Evolutionary conservation across 73 alveolate species (phyloP), one percentile per base, ranked within the genome.

Genomic region (Diophrys appendiculata): DNA sequence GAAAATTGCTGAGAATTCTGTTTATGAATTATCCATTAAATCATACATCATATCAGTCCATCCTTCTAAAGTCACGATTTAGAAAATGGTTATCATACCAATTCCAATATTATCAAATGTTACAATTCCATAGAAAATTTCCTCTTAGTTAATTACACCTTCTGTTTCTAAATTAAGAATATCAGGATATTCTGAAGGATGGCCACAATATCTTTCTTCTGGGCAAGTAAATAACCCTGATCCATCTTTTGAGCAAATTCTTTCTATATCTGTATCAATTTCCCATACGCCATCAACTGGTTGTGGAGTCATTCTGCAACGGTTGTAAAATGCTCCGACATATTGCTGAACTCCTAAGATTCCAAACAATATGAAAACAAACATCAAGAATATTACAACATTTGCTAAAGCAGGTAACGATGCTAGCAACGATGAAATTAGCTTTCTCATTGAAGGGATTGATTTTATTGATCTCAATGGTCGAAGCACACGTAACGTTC

Each of bases 11-110:
- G 90, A 68, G 24, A 74, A 5, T n/a, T 28, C 13, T 13, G 69
- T 80, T 23, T 29, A 54, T 29, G 85, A 74, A 0, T 80, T 52
- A 73, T 82, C 84, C 77, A 55, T 68, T 74, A 73, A 30, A 32
- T 30, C 33, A 29, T 82, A 82, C 92, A 92, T 90, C 5, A 83
- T 82, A 60, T 77, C 71, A 26, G 92, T 81, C 98, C 98, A 92
- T 27, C 96, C 98, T 87, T 89, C 96, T 43, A 90, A 30, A 60
- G 94, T 90, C 29, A 84, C 89, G 83, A 83, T 78, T 26, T 82
- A 81, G 80, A 92, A 92, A 29, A 92, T 78, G 18, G 95, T 85
- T 27, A 92, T 78, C 81, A 92, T 77, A 23, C 92, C 95, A 1
- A 74, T 33, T 53, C 85, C 69, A 33, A 83, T 56, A 72, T 90